Evolutionary conservation across 2,329 filamentous ascomycete genomes (phyloP), one percentile per base, ranked within the genome.

Genomic region (Proliferodiscus dingleyae): DNA sequence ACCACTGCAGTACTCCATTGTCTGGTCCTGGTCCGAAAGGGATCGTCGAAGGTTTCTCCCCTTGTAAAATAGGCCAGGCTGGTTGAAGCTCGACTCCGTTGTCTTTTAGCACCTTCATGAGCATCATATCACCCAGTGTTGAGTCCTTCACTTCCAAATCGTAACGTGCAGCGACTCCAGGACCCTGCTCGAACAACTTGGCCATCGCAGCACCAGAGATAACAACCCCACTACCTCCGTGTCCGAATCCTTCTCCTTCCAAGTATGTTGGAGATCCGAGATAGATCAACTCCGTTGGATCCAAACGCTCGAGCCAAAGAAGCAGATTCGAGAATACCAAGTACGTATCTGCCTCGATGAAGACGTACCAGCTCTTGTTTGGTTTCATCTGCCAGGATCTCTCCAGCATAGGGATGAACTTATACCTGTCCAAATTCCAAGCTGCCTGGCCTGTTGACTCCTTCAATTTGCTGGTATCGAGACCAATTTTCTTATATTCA

Each of bases 351-450:
- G 74, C 73, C 43, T 80, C 76, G 49, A 79, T 68, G 51, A 75
- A 80, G 18, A 80, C 57, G 54, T 78, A 80, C 76, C 77, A 81
- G 51, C 78, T 72, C 46, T 71, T 71, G 46, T 67, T 56, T 7
- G 76, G 75, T 11, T 70, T 68, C 60, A 73, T 61, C 15, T 60
- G 53, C 54, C 71, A 79, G 1, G 72, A 61, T 62, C 75, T 75
- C 60, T 77, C 71, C 13, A 75, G 70, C 57, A 79, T 78, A 58
- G 78, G 76, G 34, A 78, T 65, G 58, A 78, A 78, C 62, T 81
- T 81, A 66, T 78, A 80, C 63, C 78, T 79, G 66, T 80, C 77
- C 28, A 80, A 61, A 11, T 65, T 67, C 77, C 76, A 80, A 2
- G 67, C 68, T 6, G 18, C 41, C 22, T 69, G 64, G 15, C 52